phyloP scores from a whole-genome alignment of 306 rosid genomes.

The Gynostemma pentaphyllum region DNA sequence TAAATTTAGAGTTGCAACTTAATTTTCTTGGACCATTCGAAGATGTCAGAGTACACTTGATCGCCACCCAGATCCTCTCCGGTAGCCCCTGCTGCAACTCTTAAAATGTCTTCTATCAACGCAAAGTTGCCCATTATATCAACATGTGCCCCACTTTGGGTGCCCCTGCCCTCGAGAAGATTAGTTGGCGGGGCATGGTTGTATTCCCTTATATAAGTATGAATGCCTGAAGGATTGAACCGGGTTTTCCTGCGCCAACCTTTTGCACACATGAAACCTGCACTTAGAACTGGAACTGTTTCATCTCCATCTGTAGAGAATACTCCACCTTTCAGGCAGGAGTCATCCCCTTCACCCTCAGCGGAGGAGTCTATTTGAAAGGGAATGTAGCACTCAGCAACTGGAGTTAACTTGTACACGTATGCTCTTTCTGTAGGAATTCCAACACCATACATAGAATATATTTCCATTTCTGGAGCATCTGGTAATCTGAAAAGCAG shows the following conservation, averaged over 20 bases:
- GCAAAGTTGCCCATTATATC: slow-evolving; percentile 89
- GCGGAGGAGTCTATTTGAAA: slow-evolving; percentile 63
- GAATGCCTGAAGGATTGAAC: slow-evolving; percentile 63
- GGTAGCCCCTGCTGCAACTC: slow-evolving; percentile 65
- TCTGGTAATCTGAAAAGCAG: slow-evolving; percentile 48
- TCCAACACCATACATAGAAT: slow-evolving; percentile 78
- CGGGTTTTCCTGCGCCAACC: slow-evolving; percentile 78
- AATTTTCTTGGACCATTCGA: slow-evolving; percentile 68
- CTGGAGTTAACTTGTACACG: slow-evolving; percentile 48
- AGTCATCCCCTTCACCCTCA: slow-evolving; percentile 33
- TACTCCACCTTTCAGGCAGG: slow-evolving; percentile 61
- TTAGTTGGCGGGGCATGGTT: slow-evolving; percentile 70
- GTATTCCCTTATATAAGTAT: slow-evolving; percentile 47
- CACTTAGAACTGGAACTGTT: slow-evolving; percentile 73
- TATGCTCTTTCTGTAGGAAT: slow-evolving; percentile 79
- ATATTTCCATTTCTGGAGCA: slow-evolving; percentile 84
- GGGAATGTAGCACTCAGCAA: slow-evolving; percentile 67
- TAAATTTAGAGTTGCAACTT: slow-evolving; percentile 17
- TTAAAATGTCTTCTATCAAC: slow-evolving; percentile 58
- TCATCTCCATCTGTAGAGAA: slow-evolving; percentile 68
- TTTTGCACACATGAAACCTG: slow-evolving; percentile 85
- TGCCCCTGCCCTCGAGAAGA: slow-evolving; percentile 68
- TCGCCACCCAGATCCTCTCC: slow-evolving; percentile 79
- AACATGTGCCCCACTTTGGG: slow-evolving; percentile 83
- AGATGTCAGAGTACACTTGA: slow-evolving; percentile 53